Evolutionary conservation across 1,284 basidiomycete species (phyloP).

Genomic region (Naganishia sp.): DNA sequence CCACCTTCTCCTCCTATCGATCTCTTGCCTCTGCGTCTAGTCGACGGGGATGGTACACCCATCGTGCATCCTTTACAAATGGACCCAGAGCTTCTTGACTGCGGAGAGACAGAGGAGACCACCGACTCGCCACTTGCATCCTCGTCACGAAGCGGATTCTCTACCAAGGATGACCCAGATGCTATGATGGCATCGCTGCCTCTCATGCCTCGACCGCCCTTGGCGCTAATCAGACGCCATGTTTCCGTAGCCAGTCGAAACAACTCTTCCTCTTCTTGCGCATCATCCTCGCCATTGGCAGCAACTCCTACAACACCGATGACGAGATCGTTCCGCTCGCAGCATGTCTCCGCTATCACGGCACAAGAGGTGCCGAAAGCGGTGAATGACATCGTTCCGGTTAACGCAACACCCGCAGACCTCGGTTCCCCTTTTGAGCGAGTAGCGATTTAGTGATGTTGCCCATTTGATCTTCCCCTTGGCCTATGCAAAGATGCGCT

Average conservation of each 20-base stretch:
- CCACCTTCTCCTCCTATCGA: slow-evolving; percentile 20
- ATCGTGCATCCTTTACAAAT: slow-evolving; percentile 21
- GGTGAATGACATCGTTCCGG: too few species aligned
- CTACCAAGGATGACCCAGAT: not conserved
- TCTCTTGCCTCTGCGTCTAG: not conserved
- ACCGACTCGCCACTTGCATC: not conserved
- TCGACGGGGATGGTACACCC: slow-evolving; percentile 4
- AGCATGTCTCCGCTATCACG: too few species aligned
- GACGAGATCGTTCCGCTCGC: too few species aligned
- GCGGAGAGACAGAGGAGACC: not conserved
- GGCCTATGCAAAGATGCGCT: too few species aligned
- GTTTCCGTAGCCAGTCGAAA: not conserved
- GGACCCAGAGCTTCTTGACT: not conserved
- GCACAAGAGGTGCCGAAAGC: too few species aligned
- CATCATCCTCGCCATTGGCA: slow-evolving; percentile 3
- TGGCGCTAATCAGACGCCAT: slow-evolving; percentile 10
- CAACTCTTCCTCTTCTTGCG: not conserved
- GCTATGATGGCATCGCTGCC: not conserved
- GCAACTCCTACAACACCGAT: not conserved
- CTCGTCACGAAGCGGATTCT: not conserved
- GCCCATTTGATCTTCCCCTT: too few species aligned
- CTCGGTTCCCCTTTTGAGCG: too few species aligned
- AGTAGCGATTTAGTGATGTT: too few species aligned
- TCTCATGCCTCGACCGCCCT: not conserved
- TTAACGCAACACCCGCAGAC: too few species aligned